Conservation (phyloP, 2,329 filamentous ascomycete species). For the Cercospora canescens region DNA sequence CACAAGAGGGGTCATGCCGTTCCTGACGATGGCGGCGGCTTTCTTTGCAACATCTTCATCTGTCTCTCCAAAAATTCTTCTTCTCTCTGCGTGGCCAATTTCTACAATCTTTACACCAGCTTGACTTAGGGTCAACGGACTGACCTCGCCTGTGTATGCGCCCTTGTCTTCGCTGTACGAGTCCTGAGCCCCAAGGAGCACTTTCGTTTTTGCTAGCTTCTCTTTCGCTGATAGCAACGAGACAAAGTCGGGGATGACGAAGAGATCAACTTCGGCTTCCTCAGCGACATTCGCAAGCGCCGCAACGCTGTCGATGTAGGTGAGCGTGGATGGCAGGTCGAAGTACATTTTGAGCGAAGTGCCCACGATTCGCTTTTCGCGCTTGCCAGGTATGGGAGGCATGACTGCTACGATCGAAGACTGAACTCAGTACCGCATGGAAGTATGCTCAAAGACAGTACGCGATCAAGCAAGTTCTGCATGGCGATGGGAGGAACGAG, state of each 20-base stretch:
- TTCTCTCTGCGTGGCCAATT: constrained; percentile 77
- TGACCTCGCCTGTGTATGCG: constrained; percentile 77
- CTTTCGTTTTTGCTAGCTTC: constrained; percentile 46
- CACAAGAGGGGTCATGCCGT: constrained; percentile 74
- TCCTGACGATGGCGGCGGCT: constrained; percentile 65
- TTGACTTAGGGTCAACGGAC: constrained; percentile 64
- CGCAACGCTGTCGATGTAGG: constrained; percentile 46
- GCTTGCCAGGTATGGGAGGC: constrained; percentile 32
- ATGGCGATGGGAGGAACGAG: constrained; percentile 1
- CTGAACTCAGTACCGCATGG: background rate
- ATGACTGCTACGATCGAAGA: constrained; percentile 27
- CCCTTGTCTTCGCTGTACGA: constrained; percentile 69
- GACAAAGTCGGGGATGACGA: constrained; percentile 77
- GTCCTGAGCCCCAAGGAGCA: constrained; percentile 75
- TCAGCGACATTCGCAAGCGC: constrained; percentile 53
- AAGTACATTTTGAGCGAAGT: constrained; percentile 83
- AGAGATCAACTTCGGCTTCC: constrained; percentile 64
- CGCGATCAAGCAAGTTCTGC: background rate
- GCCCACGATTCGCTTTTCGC: constrained; percentile 65
- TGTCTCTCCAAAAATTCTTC: constrained; percentile 72
- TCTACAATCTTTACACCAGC: constrained; percentile 73
- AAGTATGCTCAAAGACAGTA: background rate
- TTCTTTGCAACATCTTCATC: constrained; percentile 68
- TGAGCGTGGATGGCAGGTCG: constrained; percentile 61
- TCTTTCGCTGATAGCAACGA: constrained; percentile 58